Evolutionary conservation across 176 grass and related monocot species (phyloP).

Genomic region (Oryza glaberrima): DNA sequence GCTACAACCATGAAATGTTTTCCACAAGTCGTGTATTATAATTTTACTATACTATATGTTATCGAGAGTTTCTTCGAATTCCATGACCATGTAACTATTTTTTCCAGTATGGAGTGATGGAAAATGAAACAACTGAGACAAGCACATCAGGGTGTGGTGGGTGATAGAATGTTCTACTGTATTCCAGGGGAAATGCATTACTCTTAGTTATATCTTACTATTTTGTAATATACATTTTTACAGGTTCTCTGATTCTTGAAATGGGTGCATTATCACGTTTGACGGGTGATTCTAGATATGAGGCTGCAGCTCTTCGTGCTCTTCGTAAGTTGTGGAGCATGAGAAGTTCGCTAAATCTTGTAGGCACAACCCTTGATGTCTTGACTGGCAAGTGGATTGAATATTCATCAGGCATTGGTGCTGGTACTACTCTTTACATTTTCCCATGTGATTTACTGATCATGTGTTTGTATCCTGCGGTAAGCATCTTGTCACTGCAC

Average conservation of each 20-base stretch:
- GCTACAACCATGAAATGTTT: not conserved
- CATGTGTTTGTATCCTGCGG: conserved; percentile 4
- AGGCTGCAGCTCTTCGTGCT: conserved; percentile 86
- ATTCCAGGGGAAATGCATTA: conserved; percentile 23
- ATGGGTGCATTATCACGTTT: conserved; percentile 92
- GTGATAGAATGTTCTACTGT: conserved; percentile 32
- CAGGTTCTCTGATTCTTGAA: conserved; percentile 97
- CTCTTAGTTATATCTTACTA: conserved; percentile 34
- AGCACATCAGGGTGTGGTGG: conserved; percentile 98
- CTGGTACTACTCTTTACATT: conserved; percentile 70
- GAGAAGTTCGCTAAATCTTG: conserved; percentile 98
- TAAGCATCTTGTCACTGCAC: conserved; percentile 25
- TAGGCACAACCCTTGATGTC: conserved; percentile 93
- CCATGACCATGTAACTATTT: conserved; percentile 24
- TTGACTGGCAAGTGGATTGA: conserved; percentile 91
- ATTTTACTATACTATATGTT: conserved; percentile 18
- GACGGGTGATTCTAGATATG: conserved; percentile 86
- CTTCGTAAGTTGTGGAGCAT: conserved; percentile 96
- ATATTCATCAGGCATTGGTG: conserved; percentile 94
- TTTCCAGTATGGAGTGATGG: conserved; percentile 88
- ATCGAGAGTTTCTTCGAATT: conserved; percentile 4
- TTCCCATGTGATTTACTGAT: not conserved
- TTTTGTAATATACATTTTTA: conserved; percentile 32
- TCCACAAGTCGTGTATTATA: not conserved
- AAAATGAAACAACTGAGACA: conserved; percentile 96